Base-by-base conservation (phyloP, 2,329 filamentous ascomycete species). In the Botryotinia calthae region DNA sequence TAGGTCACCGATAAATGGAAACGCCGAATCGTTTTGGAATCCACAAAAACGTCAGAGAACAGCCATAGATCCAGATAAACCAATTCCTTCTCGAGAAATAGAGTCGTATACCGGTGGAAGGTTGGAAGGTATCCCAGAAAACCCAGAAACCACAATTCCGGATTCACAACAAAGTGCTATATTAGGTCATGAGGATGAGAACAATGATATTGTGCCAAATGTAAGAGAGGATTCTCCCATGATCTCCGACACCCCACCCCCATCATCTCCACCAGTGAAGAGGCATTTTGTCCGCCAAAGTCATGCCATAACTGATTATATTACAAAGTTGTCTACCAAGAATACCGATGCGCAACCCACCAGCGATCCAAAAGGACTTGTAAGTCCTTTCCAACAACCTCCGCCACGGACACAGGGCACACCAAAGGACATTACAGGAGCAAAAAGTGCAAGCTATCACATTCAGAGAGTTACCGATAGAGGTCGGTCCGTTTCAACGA, bases 41-140 rank as follows among this genome's bases (percentile, higher is more conserved):
- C 64, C 76, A 9, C 79, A 76, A 56, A 81, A 81, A 71, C 77
- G 79, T 54, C 78, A 79, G 72, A 77, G 75, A 68, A 58, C 79
- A 10, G 58, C 68, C 14, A 74, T 77, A 16, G 76, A 79, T 69
- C 79, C 79, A 37, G 79, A 80, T 61, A 74, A 77, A 34, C 78
- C 79, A 72, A 69, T 80, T n/a, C 78, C 77, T 62, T 80, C 79
- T 25, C 75, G 74, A 22, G 79, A 81, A 73, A 67, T 56, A 58
- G 78, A 77, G 25, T 56, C 65, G n/a, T 73, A 65, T 16, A 51
- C 59, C 22, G 63, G 61, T 9, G 61, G 58, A 31, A 65, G 48
- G 46, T 54, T 67, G 28, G 44, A 62, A 40, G 59, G 73, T 16
- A 51, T 67, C 22, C 31, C 34, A 59, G 48, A 76, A 54, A 63